Evolutionary conservation across 805 yeast genomes (phyloP), one percentile per base, ranked within the genome.

Genomic region (Hanseniaspora mollemarum): DNA sequence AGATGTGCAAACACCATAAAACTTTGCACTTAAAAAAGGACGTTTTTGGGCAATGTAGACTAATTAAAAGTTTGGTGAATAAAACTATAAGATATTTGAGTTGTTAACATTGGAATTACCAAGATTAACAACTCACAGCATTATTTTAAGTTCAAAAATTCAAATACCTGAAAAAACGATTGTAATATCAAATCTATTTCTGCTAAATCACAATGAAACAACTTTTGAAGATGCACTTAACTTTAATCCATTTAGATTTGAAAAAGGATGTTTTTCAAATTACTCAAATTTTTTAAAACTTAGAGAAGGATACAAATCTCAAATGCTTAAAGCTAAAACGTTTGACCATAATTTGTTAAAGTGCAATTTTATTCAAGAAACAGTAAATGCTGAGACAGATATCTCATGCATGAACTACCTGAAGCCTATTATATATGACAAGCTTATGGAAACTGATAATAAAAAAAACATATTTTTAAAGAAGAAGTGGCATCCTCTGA

Each of bases 191-290:
- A 45, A 45, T 21, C 36, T 45, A 16, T 45, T 36, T 38, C 43
- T 38, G 43, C 28, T 45, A 21, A 45, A 45, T 22, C 49, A 45
- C 31, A 26, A 32, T 16, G 26, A 21, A 15, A 12, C 37, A 1
- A 18, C 19, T 1, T 45, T 45, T 28, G 15, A 29, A 2, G 29
- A 45, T 2, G 28, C 43, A 15, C 38, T 26, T 24, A 29, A 3
- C n/a, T 45, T 45, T 16, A 37, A 45, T 31, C 49, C 49, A 3
- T 37, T 28, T 19, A 45, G 49, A 45, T 45, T 45, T 22, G 22
- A 19, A 26, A 16, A n/a, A 33, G 32, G n/a, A n/a, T n/a, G n/a
- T n/a, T n/a, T n/a, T n/a, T n/a, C n/a, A n/a, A n/a, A n/a, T n/a
- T n/a, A n/a, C n/a, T n/a, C n/a, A n/a, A n/a, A n/a, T n/a, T n/a